phyloP scores from a whole-genome alignment of 257 asterid genomes.

The Anisodus tanguticus region DNA sequence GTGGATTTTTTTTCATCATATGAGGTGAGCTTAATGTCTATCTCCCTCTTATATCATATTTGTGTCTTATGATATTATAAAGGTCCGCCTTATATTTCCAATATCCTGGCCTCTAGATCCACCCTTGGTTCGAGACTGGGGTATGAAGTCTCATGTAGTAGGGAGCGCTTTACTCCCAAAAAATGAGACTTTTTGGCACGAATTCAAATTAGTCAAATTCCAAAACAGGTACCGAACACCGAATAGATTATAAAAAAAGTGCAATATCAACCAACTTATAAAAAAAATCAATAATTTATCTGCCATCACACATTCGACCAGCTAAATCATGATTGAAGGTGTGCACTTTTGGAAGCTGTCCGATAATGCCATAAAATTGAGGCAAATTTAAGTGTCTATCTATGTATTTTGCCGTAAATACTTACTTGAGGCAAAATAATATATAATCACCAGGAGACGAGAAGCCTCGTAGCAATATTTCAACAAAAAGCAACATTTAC shows the following conservation, averaged over 20 bases:
- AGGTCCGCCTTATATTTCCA: too few species aligned
- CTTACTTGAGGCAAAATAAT: neutral
- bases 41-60: too few species aligned
- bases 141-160: neutral
- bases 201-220: neutral
- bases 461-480: neutral
- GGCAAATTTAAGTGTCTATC: too few species aligned
- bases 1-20: too few species aligned
- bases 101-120: too few species aligned
- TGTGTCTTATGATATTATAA: too few species aligned
- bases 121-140: neutral
- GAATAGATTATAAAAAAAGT: too few species aligned
- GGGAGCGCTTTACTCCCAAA: neutral
- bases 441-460: neutral
- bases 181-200: too few species aligned
- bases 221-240: too few species aligned
- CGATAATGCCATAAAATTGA: conserved; percentile 35
- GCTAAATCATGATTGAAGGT: conserved; percentile 46
- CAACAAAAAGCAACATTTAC: neutral
- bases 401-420: neutral
- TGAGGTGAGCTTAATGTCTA: too few species aligned
- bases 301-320: conserved; percentile 51
- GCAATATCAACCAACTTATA: conserved; percentile 38
- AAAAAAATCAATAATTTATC: conserved; percentile 50
- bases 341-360: conserved; percentile 46